Percentiles rank a stretch among this genome's conserved stretches.
Conservation (phyloP, 768 basidiomycete genomes). For the Dendrothele bispora region DNA sequence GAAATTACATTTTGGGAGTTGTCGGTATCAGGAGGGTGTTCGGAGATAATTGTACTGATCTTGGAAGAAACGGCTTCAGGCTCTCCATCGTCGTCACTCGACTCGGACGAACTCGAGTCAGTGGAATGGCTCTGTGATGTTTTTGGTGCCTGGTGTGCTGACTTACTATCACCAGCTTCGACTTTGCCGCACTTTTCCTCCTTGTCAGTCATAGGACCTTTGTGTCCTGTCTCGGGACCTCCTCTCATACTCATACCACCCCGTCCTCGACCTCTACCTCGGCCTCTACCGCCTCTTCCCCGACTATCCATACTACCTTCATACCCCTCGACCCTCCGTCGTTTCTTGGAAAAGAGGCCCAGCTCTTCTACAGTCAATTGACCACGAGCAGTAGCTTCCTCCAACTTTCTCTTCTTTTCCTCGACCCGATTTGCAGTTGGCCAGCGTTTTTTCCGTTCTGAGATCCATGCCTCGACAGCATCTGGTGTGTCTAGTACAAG, state of each 20-base stretch:
- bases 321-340: conserved; percentile 28
- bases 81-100: conserved; percentile 36
- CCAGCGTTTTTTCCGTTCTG: conserved; percentile 84
- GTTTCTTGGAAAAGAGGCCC: conserved; percentile 41
- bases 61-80: conserved; percentile 48
- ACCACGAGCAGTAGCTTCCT: conserved; percentile 80
- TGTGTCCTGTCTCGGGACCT: conserved; percentile 13
- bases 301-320: conserved; percentile 9
- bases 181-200: neutral
- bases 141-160: neutral
- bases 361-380: conserved; percentile 58
- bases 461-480: conserved; percentile 81
- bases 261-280: conserved; percentile 31
- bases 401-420: conserved; percentile 79
- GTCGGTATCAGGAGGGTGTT: neutral
- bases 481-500: conserved; percentile 80
- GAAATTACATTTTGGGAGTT: neutral
- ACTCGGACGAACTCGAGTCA: conserved; percentile 21
- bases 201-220: neutral
- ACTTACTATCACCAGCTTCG: neutral
- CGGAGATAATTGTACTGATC: neutral
- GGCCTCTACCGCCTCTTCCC: conserved; percentile 15
- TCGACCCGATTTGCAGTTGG: conserved; percentile 68
- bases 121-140: neutral
- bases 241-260: conserved; percentile 25